Conservation (phyloP, 306 rosid species). For the Calophaca sinica region DNA sequence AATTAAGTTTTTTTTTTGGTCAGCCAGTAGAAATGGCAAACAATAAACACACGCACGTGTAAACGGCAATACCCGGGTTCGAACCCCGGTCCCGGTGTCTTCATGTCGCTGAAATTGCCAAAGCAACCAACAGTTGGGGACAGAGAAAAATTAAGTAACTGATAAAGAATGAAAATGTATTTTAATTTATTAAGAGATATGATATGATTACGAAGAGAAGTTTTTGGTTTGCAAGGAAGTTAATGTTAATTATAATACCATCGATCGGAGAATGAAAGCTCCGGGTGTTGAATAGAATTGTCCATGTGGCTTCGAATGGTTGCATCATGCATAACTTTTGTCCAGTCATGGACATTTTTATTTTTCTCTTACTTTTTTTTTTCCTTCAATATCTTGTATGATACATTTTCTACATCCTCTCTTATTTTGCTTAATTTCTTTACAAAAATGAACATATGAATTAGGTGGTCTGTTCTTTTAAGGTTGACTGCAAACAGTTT, state of each 20-base stretch:
- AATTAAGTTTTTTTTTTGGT: too few species aligned
- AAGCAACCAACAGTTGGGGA: too few species aligned
- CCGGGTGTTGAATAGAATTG: too few species aligned
- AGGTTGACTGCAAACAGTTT: background rate
- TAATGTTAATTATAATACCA: too few species aligned
- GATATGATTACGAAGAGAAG: background rate
- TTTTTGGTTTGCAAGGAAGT: constrained; percentile 11
- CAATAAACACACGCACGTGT: too few species aligned
- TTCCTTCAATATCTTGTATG: background rate
- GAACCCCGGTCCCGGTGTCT: too few species aligned
- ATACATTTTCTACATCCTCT: background rate
- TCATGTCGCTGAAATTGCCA: too few species aligned
- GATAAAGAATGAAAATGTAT: background rate
- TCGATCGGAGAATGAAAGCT: too few species aligned
- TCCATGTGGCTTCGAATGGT: constrained; percentile 4
- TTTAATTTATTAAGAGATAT: too few species aligned
- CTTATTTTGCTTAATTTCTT: background rate
- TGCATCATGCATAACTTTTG: background rate
- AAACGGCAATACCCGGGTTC: too few species aligned
- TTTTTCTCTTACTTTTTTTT: too few species aligned
- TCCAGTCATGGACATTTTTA: background rate
- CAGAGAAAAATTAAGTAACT: background rate
- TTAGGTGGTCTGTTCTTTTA: background rate
- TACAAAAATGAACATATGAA: background rate
- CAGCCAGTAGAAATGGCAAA: too few species aligned